Percentiles rank a stretch among this genome's conserved stretches.
These are phyloP conservation scores for Mimosa bimucronata DNA, from an alignment of 306 rosid genomes.

Conservation along the genomic window DNA sequence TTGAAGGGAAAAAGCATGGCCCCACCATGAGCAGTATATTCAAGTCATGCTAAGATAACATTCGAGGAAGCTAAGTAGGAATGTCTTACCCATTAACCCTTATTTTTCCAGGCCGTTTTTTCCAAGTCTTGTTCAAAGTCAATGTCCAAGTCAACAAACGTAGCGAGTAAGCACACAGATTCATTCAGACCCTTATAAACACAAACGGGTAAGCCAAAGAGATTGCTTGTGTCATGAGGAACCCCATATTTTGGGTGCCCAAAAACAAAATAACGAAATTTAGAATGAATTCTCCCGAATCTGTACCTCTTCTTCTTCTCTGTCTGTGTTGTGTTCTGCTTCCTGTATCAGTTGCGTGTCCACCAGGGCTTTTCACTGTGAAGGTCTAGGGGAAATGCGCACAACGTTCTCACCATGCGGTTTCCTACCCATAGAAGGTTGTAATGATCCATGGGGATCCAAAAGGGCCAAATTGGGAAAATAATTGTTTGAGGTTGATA, in stretches of 20 bases:
- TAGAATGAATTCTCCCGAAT: background rate
- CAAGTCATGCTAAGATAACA: background rate
- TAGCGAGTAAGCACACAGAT: background rate
- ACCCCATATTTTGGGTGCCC: no score
- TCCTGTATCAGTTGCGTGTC: background rate
- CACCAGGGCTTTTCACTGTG: background rate
- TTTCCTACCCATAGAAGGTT: background rate
- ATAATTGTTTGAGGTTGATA: accelerated
- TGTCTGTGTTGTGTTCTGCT: background rate
- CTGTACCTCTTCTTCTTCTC: background rate
- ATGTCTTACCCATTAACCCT: background rate
- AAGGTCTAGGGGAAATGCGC: background rate
- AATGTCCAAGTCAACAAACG: background rate
- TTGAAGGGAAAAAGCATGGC: background rate
- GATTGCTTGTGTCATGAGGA: background rate
- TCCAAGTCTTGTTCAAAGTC: background rate
- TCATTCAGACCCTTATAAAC: background rate
- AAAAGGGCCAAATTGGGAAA: background rate
- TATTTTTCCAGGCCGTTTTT: background rate
- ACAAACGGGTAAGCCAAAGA: background rate
- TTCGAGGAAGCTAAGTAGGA: background rate
- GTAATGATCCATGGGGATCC: background rate
- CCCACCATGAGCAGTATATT: background rate
- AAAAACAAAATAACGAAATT: background rate
- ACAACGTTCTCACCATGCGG: background rate